These are phyloP conservation scores for Prunus yedoensis DNA, from an alignment of 331 rosid genomes.

Conservation along the genomic window DNA sequence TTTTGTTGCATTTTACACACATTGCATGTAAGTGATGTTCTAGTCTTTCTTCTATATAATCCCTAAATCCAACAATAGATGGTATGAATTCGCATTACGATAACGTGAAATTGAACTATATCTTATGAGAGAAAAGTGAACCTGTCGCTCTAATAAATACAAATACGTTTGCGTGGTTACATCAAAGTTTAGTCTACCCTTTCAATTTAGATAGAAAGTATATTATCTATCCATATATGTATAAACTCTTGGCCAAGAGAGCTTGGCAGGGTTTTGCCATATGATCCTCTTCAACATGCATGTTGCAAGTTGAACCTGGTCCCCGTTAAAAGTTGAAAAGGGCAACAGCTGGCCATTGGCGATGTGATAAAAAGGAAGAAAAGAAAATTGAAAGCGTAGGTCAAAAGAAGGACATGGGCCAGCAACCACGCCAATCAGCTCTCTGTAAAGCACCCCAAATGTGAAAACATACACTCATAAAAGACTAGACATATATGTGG, in stretches of 20 bases:
- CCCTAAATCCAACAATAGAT: too few species aligned
- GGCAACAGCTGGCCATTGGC: slow-evolving; percentile 1
- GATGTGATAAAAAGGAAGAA: slow-evolving; percentile 9
- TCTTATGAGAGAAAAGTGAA: too few species aligned
- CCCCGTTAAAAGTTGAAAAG: neutral
- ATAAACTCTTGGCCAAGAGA: neutral
- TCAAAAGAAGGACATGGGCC: slow-evolving; percentile 6
- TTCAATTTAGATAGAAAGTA: too few species aligned
- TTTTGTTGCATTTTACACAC: too few species aligned
- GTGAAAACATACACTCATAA: neutral
- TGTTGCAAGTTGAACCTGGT: neutral
- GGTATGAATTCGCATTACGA: too few species aligned
- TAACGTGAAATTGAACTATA: too few species aligned
- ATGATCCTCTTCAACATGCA: neutral
- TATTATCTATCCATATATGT: neutral
- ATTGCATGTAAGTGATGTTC: too few species aligned
- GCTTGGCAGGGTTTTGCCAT: neutral
- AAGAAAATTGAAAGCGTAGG: neutral
- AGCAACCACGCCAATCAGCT: neutral
- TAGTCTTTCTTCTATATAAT: too few species aligned
- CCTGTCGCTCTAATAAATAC: too few species aligned
- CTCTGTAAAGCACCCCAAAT: slow-evolving; percentile 5
- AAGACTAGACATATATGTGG: neutral
- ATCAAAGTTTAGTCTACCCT: too few species aligned
- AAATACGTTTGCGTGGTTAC: too few species aligned